Evolutionary conservation across 1,139 yeast species (phyloP).

Genomic region (Debaryomycetaceae sp.): DNA sequence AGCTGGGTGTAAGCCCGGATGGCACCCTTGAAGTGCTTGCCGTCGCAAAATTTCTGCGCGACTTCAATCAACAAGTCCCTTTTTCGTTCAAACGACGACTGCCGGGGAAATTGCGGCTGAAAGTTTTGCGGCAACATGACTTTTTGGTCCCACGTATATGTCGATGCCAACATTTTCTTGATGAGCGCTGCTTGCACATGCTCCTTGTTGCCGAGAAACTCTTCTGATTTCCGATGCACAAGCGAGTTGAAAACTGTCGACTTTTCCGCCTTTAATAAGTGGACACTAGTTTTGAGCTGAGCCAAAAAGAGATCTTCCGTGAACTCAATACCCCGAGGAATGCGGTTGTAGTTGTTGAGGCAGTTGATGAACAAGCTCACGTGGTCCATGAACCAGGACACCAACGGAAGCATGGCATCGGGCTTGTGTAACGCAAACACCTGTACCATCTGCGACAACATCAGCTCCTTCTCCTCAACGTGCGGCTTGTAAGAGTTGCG

Average conservation of each 20-base stretch:
- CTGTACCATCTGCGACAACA: conserved; percentile 40
- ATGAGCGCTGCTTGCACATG: conserved; percentile 77
- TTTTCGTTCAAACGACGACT: conserved; percentile 72
- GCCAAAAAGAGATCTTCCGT: conserved; percentile 83
- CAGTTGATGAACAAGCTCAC: conserved; percentile 55
- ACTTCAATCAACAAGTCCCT: conserved; percentile 63
- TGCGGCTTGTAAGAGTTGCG: conserved; percentile 48
- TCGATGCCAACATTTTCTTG: conserved; percentile 65
- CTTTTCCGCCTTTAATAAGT: conserved; percentile 65
- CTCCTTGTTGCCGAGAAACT: conserved; percentile 49
- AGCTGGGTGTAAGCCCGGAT: conserved; percentile 56
- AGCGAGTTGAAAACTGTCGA: conserved; percentile 76
- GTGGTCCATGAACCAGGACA: conserved; percentile 44
- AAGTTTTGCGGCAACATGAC: conserved; percentile 43
- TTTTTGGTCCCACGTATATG: conserved; percentile 68
- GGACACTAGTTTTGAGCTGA: conserved; percentile 65
- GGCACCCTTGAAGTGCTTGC: conserved; percentile 28
- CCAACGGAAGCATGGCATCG: conserved; percentile 51
- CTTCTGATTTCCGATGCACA: conserved; percentile 64
- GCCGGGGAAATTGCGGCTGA: conserved; percentile 68
- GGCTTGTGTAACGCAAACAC: conserved; percentile 50
- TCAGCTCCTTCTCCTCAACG: conserved; percentile 40
- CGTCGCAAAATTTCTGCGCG: conserved; percentile 61
- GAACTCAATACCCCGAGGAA: conserved; percentile 76
- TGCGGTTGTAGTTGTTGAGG: conserved; percentile 56